Evolutionary conservation across 352 stramenopile species (phyloP).

Genomic region (Phytopythium aichiense): DNA sequence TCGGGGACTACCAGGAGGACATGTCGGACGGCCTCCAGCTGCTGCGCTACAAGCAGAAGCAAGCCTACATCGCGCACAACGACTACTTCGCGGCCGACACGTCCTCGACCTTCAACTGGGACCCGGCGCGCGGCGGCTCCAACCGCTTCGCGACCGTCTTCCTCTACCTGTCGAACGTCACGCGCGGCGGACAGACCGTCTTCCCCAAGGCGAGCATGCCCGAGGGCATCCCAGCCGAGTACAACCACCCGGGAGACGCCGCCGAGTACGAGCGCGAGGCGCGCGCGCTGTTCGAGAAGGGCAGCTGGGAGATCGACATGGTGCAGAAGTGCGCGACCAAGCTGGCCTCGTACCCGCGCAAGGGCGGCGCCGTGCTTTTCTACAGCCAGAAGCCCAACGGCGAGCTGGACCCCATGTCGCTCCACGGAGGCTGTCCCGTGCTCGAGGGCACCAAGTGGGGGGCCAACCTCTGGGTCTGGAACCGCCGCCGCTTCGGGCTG

Average conservation of each 20-base stretch:
- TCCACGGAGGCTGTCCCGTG: conserved; percentile 95
- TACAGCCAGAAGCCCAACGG: conserved; percentile 96
- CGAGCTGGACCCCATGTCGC: conserved; percentile 76
- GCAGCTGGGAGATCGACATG: conserved; percentile 75
- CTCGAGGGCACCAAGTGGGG: conserved; percentile 93
- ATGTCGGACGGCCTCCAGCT: conserved; percentile 95
- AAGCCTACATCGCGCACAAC: conserved; percentile 92
- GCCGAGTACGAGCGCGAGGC: conserved; percentile 38
- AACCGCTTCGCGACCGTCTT: conserved; percentile 86
- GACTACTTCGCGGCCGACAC: conserved; percentile 89
- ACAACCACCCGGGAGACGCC: conserved; percentile 44
- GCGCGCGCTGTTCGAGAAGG: conserved; percentile 53
- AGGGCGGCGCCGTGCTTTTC: conserved; percentile 95
- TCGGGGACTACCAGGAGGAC: conserved; percentile 86
- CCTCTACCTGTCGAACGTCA: conserved; percentile 81
- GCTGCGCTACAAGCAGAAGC: conserved; percentile 93
- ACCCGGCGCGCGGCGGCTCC: conserved; percentile 64
- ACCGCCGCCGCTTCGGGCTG: conserved; percentile 79
- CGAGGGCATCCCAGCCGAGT: conserved; percentile 48
- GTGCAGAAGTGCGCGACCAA: conserved; percentile 73
- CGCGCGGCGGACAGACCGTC: conserved; percentile 73
- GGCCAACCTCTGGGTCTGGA: conserved; percentile 98
- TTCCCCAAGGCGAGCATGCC: conserved; percentile 79
- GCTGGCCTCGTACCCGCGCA: conserved; percentile 71
- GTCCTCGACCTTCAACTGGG: conserved; percentile 64